phyloP scores from a whole-genome alignment of 805 yeast genomes.

The Yarrowia sp. region DNA sequence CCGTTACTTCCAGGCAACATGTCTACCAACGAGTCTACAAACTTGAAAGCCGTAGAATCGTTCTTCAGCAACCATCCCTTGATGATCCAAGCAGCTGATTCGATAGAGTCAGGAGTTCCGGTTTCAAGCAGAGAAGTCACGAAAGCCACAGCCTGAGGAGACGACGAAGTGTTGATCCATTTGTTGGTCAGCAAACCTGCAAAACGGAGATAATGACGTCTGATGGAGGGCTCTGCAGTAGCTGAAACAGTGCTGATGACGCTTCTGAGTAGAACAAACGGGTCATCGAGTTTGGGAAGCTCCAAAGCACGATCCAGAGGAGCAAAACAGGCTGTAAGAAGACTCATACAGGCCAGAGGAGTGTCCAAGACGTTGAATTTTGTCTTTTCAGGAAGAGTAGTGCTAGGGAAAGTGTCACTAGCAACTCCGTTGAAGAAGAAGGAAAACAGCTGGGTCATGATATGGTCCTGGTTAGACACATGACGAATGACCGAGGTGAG shows the following conservation, averaged over 20 bases:
- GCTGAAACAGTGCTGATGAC: slow-evolving; percentile 5
- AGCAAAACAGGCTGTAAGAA: neutral
- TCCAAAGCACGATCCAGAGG: neutral
- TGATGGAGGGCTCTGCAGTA: slow-evolving; percentile 37
- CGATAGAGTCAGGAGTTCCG: slow-evolving; percentile 36
- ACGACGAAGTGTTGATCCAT: slow-evolving; percentile 43
- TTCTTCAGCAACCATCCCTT: slow-evolving; percentile 66
- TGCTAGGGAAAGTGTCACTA: neutral
- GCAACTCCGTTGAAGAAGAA: slow-evolving; percentile 8
- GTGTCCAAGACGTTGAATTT: slow-evolving; percentile 12
- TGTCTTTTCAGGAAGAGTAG: neutral
- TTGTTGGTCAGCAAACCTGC: slow-evolving; percentile 58
- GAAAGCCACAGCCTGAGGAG: slow-evolving; percentile 21
- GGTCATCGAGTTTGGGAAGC: slow-evolving; percentile 2
- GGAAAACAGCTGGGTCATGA: neutral
- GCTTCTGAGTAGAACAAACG: neutral
- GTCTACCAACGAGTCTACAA: slow-evolving; percentile 42
- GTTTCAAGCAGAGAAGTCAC: neutral
- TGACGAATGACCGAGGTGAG: neutral
- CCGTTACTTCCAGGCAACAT: slow-evolving; percentile 38
- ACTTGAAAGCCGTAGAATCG: slow-evolving; percentile 43
- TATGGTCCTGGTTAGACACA: neutral
- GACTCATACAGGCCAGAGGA: neutral
- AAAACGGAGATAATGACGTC: slow-evolving; percentile 57
- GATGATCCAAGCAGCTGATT: slow-evolving; percentile 63